Base-by-base conservation (phyloP, 805 yeast genomes). In the Candida silvicultrix region DNA sequence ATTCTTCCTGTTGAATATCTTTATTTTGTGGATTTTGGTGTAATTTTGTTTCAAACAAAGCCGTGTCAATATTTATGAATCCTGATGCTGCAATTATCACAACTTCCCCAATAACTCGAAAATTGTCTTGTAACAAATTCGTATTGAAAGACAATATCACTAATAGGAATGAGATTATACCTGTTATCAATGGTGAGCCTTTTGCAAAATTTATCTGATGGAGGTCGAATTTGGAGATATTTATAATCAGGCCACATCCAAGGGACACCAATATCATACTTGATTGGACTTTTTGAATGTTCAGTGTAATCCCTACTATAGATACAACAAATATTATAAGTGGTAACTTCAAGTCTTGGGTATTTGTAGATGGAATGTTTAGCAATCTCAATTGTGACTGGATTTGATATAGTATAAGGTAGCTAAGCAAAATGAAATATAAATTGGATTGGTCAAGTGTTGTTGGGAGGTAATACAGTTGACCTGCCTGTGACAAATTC, bases 81-180 rank as follows among this genome's bases (percentile, higher is more conserved):
- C 42, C 46, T 6, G 59, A 46, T 4, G 31, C 16, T 3, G 43
- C 18, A 3, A 52, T 46, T 14, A 59, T 21, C 0, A 47, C 10
- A 5, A 57, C 40, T 37, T 57, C 58, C 8, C 47, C 46, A 9
- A 43, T 10, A 7, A 56, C 49, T 11, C 48, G 28, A 8, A 44
- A 6, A 18, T 40, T 40, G 44, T 52, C 21, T 12, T 42, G 40
- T 4, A 22, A 47, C 43, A 9, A 55, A 47, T 39, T 62, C 62
- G 40, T 62, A 41, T 62, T 62, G 42, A 67, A 59, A 1, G 73
- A 67, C 44, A 68, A 45, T 34, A 60, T 59, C 38, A 67, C 68
- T 44, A 70, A 46, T 15, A 65, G 41, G 3, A 67, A 51, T 3
- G 73, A 57, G 46, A 67, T 57, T 1, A 58, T 14, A 3, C 73